phyloP scores from a whole-genome alignment of 495 filamentous ascomycete species.

The Daldinia caldariorum region DNA sequence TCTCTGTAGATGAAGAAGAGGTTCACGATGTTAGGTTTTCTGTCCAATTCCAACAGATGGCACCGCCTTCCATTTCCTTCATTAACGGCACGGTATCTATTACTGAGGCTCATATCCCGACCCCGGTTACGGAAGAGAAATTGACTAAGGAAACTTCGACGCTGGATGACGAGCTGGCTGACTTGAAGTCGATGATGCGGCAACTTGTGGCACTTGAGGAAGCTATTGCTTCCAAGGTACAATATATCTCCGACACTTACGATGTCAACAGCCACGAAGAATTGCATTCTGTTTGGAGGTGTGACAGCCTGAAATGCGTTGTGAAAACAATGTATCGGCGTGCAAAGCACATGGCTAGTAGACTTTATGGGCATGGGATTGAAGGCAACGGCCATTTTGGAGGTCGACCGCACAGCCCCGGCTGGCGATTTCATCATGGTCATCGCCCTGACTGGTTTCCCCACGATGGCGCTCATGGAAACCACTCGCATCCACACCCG shows the following conservation, averaged over 20 bases:
- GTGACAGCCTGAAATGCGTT: constrained; percentile 46
- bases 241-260: constrained; percentile 42
- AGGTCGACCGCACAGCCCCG: constrained; percentile 15
- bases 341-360: constrained; percentile 40
- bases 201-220: constrained; percentile 46
- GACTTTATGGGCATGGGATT: constrained; percentile 34
- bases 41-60: constrained; percentile 57
- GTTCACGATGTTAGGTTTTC: constrained; percentile 55
- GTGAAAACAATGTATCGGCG: constrained; percentile 40
- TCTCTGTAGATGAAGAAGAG: constrained; percentile 50
- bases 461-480: constrained; percentile 29
- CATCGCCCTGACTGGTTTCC: constrained; percentile 35
- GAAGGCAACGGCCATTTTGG: constrained; percentile 24
- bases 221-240: constrained; percentile 46
- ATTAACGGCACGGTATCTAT: constrained; percentile 45
- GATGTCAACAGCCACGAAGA: constrained; percentile 28
- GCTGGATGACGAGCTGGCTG: constrained; percentile 46
- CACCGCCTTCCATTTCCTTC: constrained; percentile 53
- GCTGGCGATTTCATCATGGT: constrained; percentile 34
- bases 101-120: constrained; percentile 13
- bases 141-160: constrained; percentile 19
- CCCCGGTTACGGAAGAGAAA: constrained; percentile 7
- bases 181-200: constrained; percentile 49
- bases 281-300: constrained; percentile 37
- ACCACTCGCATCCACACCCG: constrained; percentile 40